Evolutionary conservation across 164 flowering plant species (phyloP).

Genomic region (Vitis amurensis): DNA sequence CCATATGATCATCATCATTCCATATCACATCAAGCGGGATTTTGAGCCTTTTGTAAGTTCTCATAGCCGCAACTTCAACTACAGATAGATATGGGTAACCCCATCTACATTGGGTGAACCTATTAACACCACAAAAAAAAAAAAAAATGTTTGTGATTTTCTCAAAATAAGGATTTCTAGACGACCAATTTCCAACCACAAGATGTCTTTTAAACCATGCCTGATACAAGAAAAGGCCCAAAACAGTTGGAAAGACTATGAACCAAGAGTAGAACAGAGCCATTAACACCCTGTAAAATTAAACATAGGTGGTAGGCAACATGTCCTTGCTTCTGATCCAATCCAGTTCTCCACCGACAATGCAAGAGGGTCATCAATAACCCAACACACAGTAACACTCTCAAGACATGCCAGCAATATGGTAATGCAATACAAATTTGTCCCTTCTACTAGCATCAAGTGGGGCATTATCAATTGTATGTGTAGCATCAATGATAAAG

Average conservation of each 20-base stretch:
- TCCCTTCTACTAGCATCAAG: not conserved
- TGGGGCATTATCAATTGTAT: not conserved
- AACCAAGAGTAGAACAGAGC: too few species aligned
- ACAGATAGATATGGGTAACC: conserved; percentile 86
- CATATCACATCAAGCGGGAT: conserved; percentile 96
- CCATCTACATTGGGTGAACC: conserved; percentile 98
- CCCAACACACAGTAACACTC: not conserved
- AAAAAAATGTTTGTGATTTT: not conserved
- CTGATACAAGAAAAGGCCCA: too few species aligned
- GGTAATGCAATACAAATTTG: not conserved
- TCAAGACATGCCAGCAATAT: not conserved
- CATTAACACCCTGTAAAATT: not conserved
- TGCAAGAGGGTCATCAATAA: conserved; percentile 6
- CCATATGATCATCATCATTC: conserved; percentile 98
- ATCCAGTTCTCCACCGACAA: conserved; percentile 1
- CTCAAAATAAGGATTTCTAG: too few species aligned
- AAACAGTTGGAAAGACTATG: too few species aligned
- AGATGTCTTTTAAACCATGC: too few species aligned
- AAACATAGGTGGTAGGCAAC: not conserved
- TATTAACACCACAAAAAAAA: conserved; percentile 24
- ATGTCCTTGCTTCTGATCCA: not conserved
- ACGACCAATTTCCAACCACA: too few species aligned
- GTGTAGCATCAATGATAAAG: not conserved
- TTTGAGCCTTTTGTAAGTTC: conserved; percentile 72
- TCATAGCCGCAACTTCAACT: conserved; percentile 82